Evolutionary conservation across 2,329 filamentous ascomycete genomes (phyloP), one percentile per base, ranked within the genome.

Genomic region (Thielaviopsis punctulata): DNA sequence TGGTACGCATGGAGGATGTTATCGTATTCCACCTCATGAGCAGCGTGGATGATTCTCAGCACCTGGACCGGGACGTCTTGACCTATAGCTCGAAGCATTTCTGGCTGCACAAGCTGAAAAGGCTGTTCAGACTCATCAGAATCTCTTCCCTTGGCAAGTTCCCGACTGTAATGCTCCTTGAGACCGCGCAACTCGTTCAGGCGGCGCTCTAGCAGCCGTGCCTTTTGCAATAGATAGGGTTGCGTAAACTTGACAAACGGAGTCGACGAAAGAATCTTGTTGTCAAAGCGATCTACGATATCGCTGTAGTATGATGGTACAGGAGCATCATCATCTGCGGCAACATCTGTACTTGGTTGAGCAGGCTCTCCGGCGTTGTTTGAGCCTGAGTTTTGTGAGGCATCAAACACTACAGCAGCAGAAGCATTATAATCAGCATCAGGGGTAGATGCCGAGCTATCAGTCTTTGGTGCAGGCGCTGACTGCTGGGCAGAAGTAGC

Each of bases 21-120:
- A 63, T 98, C 89, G 60, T 96, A 95, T 64, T 98, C 92, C 1
- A 89, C 89, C 62, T 95, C 87, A 64, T 96, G 89, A 12, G 95
- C 89, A 21, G 92, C 92, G 63, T 92, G 88, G 6, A 98, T 69
- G 48, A 96, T 87, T 60, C 96, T 90, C 69, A 89, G 88, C 27
- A 95, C 86, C 62, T 94, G 87, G 45, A 80, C 79, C 0, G 89
- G 86, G 3, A 86, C 84, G 59, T 82, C 82, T 51, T 86, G 82
- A 1, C 86, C 80, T 45, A 87, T 80, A 54, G 84, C 77, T 59
- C 94, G 86, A 0, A 98, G 85, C 89, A 96, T 96, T 59, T 95
- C 86, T 1, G 92, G 90, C 56, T 85, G 86, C 57, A 98, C 93
- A 9, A 98, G 75, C 59, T 93, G 82, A 59, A 98, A 98, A 30